Percentiles rank a stretch among this genome's conserved stretches.
Conservation (phyloP, 306 rosid genomes). For the Cucurbita pepo region DNA sequence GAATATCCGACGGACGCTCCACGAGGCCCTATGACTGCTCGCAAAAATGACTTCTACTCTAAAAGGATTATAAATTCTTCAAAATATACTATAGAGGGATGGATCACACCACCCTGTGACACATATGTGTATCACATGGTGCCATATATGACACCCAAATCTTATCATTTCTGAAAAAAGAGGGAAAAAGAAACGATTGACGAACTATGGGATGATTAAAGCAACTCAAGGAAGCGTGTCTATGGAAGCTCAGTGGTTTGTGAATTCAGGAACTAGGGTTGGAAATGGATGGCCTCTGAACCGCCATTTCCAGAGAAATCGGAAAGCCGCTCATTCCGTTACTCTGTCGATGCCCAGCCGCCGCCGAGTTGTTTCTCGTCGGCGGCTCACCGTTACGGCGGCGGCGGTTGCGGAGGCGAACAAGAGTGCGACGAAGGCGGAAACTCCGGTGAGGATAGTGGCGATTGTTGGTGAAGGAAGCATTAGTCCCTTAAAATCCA, state of each 20-base stretch:
- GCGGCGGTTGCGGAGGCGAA: constrained; percentile 7
- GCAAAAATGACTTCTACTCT: too few species aligned
- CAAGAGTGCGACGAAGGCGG: neutral
- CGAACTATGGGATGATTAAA: too few species aligned
- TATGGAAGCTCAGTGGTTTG: constrained; percentile 5
- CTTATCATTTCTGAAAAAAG: too few species aligned
- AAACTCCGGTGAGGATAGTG: constrained; percentile 43
- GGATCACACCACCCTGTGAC: too few species aligned
- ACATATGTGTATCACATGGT: too few species aligned
- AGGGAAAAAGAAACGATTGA: too few species aligned
- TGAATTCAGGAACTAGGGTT: neutral
- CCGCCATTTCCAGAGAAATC: constrained; percentile 4
- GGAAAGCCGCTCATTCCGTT: neutral
- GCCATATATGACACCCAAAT: too few species aligned
- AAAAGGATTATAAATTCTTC: too few species aligned
- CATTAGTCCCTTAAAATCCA: constrained; percentile 48
- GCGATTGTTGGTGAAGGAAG: constrained; percentile 54
- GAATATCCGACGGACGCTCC: too few species aligned
- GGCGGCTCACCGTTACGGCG: constrained; percentile 9
- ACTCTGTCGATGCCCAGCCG: neutral
- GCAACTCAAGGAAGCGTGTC: constrained; percentile 6
- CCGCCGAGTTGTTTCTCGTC: neutral
- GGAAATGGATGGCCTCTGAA: neutral
- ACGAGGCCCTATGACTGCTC: too few species aligned
- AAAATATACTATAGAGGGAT: too few species aligned